A percentile compares a stretch with the other conserved stretches of the same genome.
Evolutionary conservation across 345 rosid species (phyloP).

Genomic region (Hibiscus trionum): DNA sequence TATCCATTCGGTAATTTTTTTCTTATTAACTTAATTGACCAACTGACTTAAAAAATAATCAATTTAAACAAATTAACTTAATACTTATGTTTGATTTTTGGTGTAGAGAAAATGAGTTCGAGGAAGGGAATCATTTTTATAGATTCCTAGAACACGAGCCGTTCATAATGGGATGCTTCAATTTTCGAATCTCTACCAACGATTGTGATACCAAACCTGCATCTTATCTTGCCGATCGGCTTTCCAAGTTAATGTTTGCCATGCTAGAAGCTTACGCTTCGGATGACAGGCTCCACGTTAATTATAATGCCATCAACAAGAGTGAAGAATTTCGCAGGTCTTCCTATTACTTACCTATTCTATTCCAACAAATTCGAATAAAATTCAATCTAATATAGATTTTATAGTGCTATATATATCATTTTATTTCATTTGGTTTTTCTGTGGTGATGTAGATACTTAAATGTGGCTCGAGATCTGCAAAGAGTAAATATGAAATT

Average conservation of each 20-base stretch:
- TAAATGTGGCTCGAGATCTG: constrained; percentile 56
- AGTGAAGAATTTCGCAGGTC: constrained; percentile 18
- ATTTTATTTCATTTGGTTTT: background rate
- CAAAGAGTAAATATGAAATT: constrained; percentile 58
- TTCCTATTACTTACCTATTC: background rate
- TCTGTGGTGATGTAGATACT: constrained; percentile 35
- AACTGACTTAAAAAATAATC: no score
- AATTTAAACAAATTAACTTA: no score
- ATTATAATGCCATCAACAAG: constrained; percentile 1
- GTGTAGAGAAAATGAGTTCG: constrained; percentile 61
- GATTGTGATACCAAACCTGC: constrained; percentile 13
- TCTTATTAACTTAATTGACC: no score
- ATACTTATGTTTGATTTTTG: no score
- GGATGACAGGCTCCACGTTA: background rate
- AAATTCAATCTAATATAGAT: no score
- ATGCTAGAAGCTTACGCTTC: constrained; percentile 11
- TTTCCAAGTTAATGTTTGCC: constrained; percentile 11
- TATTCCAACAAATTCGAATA: no score
- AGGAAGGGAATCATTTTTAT: constrained; percentile 72
- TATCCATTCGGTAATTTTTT: no score
- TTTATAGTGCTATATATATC: no score
- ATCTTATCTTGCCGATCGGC: constrained; percentile 26
- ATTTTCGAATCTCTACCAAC: background rate
- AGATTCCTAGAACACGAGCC: constrained; percentile 81
- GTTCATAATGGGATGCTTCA: constrained; percentile 12